Base-by-base conservation (phyloP, 2,329 filamentous ascomycete genomes). In the Hypoxylon sp. region DNA sequence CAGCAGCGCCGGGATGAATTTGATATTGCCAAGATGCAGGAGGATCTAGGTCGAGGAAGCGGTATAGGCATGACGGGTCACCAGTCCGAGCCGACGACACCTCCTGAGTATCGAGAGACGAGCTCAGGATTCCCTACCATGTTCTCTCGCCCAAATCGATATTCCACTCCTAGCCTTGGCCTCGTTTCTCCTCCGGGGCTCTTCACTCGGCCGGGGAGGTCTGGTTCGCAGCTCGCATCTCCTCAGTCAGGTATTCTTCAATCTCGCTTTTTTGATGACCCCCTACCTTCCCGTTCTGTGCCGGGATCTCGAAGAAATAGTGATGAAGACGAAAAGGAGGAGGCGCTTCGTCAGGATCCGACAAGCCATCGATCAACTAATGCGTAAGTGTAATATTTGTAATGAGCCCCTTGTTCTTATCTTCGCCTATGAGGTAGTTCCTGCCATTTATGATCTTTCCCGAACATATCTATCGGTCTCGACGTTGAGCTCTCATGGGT, bases 51-150 rank as follows among this genome's bases (percentile, higher is more conserved):
- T 45, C 83, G 87, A 70, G 85, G 85, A 64, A 82, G 80, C 72
- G 78, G 72, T 74, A 83, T 80, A 64, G 78, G 85, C 74, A 81
- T 85, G 68, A 85, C 89, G 67, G 92, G 92, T 59, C 92, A 94
- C 75, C 93, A 97, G 78, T 97, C 93, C 74, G 95, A 98, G 81
- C 96, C 96, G 14, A 98, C 96, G 1, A 99, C 96, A 21, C 96
- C 96, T 21, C 96, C 96, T 32, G 96, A 98, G 79, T 95, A 96
- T 79, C 91, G 90, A 74, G 93, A 97, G 71, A 89, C 82, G 11
- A 79, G 79, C 63, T 84, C 88, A 68, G 91, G 90, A 46, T 95
- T 97, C 75, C 90, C 92, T 61, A 90, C 89, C 75, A 89, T 92
- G 72, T 92, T 96, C 77, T 93, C 93, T 60, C 89, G 93, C 45